Conservation (phyloP, 805 yeast species). For the Ogataea paradorogensis region DNA sequence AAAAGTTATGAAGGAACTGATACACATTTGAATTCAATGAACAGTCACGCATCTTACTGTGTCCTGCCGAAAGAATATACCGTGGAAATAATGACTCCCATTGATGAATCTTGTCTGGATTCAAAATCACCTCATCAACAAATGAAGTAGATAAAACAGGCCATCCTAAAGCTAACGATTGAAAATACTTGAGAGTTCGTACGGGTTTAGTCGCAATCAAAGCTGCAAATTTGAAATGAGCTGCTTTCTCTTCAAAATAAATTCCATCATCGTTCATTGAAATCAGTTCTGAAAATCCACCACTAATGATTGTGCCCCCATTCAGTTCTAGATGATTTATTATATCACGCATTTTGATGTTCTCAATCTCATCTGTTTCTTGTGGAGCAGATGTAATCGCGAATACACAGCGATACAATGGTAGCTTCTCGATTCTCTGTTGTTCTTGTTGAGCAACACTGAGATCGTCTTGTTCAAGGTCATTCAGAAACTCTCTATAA, state of each 20-base stretch:
- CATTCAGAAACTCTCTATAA: slow-evolving; percentile 11
- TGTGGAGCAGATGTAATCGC: slow-evolving; percentile 31
- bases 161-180: slow-evolving; percentile 80
- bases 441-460: background rate
- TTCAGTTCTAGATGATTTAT: slow-evolving; percentile 35
- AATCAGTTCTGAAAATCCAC: slow-evolving; percentile 12
- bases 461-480: slow-evolving; percentile 5
- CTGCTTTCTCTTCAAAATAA: slow-evolving; percentile 1
- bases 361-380: slow-evolving; percentile 1
- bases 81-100: slow-evolving; percentile 43
- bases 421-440: background rate
- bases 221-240: slow-evolving; percentile 53
- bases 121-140: slow-evolving; percentile 46
- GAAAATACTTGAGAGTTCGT: slow-evolving; percentile 74
- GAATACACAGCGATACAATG: slow-evolving; percentile 38
- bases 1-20: slow-evolving; percentile 39
- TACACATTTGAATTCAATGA: slow-evolving; percentile 46
- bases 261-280: background rate
- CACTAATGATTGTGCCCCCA: slow-evolving; percentile 42
- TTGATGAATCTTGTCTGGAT: slow-evolving; percentile 7
- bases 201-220: slow-evolving; percentile 55
- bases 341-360: slow-evolving; percentile 31
- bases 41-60: slow-evolving; percentile 40
- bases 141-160: slow-evolving; percentile 67
- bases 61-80: slow-evolving; percentile 73